Conservation (phyloP, 2,329 filamentous ascomycete genomes). For the Chaetoscypha palmicola region DNA sequence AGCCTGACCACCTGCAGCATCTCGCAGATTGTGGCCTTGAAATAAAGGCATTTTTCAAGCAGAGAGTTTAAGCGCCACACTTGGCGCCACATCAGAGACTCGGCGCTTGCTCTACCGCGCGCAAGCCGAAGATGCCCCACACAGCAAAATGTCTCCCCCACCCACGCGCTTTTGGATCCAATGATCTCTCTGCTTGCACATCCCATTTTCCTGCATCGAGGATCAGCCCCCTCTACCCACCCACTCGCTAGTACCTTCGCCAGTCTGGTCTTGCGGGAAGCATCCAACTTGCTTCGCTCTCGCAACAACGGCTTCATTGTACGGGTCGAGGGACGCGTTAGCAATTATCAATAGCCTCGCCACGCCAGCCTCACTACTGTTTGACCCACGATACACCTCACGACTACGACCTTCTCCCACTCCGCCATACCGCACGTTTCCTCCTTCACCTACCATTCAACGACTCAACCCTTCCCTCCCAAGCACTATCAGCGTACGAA, state of each 20-base stretch:
- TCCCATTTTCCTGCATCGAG: too few relatives aligned
- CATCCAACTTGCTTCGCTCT: conserved; percentile 8
- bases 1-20: background rate
- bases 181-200: too few relatives aligned
- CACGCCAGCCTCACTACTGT: conserved; percentile 37
- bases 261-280: conserved; percentile 3
- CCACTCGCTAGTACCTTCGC: background rate
- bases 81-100: too few relatives aligned
- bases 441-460: conserved; percentile 25
- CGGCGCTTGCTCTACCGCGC: too few relatives aligned
- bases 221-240: background rate
- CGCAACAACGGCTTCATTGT: conserved; percentile 28
- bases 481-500: conserved; percentile 30
- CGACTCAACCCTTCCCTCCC: conserved; percentile 23
- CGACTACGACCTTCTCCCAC: conserved; percentile 25
- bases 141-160: too few relatives aligned
- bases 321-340: conserved; percentile 27
- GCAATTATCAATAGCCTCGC: conserved; percentile 29
- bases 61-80: too few relatives aligned
- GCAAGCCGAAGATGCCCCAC: too few relatives aligned
- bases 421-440: conserved; percentile 27
- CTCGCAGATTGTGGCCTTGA: too few relatives aligned
- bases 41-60: background rate
- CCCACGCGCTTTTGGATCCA: too few relatives aligned
- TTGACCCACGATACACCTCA: conserved; percentile 34